phyloP scores from a whole-genome alignment of 768 basidiomycete species.

The Kwoniella sp. region DNA sequence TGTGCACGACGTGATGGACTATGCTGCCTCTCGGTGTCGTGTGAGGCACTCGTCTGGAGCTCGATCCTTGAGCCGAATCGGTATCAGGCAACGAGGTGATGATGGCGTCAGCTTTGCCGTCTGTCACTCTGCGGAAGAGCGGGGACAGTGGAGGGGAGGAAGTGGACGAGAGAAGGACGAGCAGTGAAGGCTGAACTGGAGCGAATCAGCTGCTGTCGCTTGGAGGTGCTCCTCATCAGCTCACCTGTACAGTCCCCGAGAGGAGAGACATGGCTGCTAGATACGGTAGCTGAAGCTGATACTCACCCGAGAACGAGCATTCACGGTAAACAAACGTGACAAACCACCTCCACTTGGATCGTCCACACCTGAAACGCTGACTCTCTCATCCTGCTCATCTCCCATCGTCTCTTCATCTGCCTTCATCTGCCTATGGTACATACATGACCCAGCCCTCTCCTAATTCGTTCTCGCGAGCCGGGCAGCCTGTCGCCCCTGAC shows the following conservation, averaged over 20 bases:
- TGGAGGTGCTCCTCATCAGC: no score
- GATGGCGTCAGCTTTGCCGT: conserved; percentile 17
- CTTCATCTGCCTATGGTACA: background rate
- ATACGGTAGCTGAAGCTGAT: no score
- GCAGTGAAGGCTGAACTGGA: conserved; percentile 33
- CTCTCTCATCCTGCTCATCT: background rate
- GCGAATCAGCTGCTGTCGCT: background rate
- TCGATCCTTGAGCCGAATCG: background rate
- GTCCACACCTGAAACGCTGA: conserved; percentile 8
- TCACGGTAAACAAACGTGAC: background rate
- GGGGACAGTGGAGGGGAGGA: conserved; percentile 39
- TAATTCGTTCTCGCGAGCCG: background rate
- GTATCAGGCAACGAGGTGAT: conserved; percentile 28
- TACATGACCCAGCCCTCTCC: no score
- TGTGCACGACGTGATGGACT: conserved; percentile 32
- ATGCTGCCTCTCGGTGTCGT: conserved; percentile 13
- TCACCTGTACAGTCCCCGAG: no score
- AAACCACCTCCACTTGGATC: conserved; percentile 11
- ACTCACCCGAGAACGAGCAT: background rate
- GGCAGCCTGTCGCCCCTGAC: background rate
- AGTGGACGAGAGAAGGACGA: conserved; percentile 42
- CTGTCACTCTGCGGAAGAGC: conserved; percentile 22
- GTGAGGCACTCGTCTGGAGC: background rate
- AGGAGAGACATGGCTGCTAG: no score
- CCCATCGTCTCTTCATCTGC: background rate